Evolutionary conservation across 129 eudicot species (phyloP).

Genomic region (Helichrysum umbraculigerum): DNA sequence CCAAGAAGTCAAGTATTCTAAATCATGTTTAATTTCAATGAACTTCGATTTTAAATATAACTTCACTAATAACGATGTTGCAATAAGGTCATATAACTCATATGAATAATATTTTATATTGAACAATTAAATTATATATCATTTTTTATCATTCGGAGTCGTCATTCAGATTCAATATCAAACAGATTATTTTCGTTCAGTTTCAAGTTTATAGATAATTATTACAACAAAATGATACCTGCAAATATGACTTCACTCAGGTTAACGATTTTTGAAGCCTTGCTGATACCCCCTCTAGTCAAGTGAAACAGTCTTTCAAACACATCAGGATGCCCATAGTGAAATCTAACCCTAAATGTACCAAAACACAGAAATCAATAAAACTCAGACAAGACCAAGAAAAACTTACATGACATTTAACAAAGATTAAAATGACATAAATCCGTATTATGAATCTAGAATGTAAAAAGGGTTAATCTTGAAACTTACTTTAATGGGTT

Average conservation of each 20-base stretch:
- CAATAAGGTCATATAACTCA: no score
- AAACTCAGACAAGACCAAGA: not conserved
- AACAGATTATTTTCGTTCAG: no score
- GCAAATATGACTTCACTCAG: slow-evolving; percentile 98
- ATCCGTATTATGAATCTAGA: not conserved
- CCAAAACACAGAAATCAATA: not conserved
- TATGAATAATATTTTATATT: no score
- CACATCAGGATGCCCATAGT: slow-evolving; percentile 98
- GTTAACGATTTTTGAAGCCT: slow-evolving; percentile 85
- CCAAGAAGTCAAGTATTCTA: no score
- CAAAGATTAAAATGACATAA: no score
- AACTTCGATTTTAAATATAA: no score
- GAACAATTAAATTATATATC: no score
- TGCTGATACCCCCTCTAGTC: slow-evolving; percentile 95
- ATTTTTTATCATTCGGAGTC: no score
- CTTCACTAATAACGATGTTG: no score
- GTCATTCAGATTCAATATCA: no score
- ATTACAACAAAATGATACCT: slow-evolving; percentile 47
- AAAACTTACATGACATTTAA: no score
- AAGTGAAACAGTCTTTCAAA: slow-evolving; percentile 93
- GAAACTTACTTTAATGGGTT: slow-evolving; percentile 81
- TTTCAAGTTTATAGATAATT: not conserved
- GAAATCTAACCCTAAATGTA: slow-evolving; percentile 84
- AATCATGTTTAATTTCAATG: no score
- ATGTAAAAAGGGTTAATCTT: not conserved